Evolutionary conservation across 371 early-diverging fungal genomes (phyloP).

Genomic region (Cokeromyces recurvatus): DNA sequence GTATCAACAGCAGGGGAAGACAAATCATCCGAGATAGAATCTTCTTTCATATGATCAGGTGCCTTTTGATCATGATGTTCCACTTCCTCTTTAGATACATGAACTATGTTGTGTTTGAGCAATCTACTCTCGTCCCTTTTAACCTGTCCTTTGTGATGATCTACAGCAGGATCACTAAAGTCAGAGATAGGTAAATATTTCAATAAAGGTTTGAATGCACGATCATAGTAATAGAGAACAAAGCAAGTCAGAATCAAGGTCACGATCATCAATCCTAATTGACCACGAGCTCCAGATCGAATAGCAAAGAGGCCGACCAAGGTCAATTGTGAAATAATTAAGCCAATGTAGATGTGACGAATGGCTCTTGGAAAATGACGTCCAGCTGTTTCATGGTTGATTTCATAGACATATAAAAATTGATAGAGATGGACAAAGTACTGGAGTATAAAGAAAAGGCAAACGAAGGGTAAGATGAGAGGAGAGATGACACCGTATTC

Average conservation of each 20-base stretch:
- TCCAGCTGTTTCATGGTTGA: slow-evolving; percentile 60
- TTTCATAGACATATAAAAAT: slow-evolving; percentile 72
- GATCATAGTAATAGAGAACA: slow-evolving; percentile 53
- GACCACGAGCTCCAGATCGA: slow-evolving; percentile 38
- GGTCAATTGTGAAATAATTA: slow-evolving; percentile 66
- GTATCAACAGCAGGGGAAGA: too few species aligned
- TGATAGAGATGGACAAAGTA: slow-evolving; percentile 79
- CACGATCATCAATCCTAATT: slow-evolving; percentile 50
- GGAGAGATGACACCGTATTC: slow-evolving; percentile 81
- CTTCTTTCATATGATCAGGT: neutral
- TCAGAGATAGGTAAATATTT: slow-evolving; percentile 54
- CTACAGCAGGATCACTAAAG: slow-evolving; percentile 4
- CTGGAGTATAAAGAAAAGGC: slow-evolving; percentile 67
- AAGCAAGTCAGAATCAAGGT: slow-evolving; percentile 45
- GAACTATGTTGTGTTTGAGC: too few species aligned
- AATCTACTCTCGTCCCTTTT: too few species aligned
- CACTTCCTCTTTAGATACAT: neutral
- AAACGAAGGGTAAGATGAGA: slow-evolving; percentile 71
- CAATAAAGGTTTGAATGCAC: slow-evolving; percentile 61
- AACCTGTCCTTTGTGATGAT: too few species aligned
- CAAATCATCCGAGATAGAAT: slow-evolving; percentile 1
- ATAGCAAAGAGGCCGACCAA: slow-evolving; percentile 68
- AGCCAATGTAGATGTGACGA: slow-evolving; percentile 63
- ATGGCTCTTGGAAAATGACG: slow-evolving; percentile 65
- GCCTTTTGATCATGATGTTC: neutral